Evolutionary conservation across 305 asterid species (phyloP).

Genomic region (Fraxinus floribunda): DNA sequence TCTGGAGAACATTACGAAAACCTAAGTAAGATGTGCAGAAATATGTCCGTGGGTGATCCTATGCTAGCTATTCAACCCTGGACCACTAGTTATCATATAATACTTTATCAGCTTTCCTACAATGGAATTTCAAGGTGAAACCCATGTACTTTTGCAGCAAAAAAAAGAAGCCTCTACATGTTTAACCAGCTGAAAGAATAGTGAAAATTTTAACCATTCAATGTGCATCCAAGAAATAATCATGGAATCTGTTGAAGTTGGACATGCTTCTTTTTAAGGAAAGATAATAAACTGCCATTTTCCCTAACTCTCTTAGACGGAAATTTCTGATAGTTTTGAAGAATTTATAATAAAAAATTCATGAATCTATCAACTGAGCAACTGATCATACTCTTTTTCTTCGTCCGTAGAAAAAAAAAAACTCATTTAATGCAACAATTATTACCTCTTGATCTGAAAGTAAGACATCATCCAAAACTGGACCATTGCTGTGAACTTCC

Average conservation of each 20-base stretch:
- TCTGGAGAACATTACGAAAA: not conserved
- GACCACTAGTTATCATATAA: not conserved
- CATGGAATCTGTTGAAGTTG: not conserved
- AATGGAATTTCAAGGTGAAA: not conserved
- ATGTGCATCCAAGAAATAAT: not conserved
- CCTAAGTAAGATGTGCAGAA: not conserved
- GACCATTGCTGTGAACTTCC: slow-evolving; percentile 93
- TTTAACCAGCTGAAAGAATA: not conserved
- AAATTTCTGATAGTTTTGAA: not conserved
- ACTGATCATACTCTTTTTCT: not conserved
- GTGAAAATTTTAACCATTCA: not conserved
- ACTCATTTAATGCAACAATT: not conserved
- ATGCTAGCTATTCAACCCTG: not conserved
- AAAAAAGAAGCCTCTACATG: not conserved
- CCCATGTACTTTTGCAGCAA: not conserved
- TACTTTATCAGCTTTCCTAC: not conserved
- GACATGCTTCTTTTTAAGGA: not conserved
- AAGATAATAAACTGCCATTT: not conserved
- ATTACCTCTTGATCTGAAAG: slow-evolving; percentile 81
- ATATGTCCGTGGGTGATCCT: not conserved
- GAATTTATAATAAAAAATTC: not conserved
- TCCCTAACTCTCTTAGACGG: not conserved
- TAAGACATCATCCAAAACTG: slow-evolving; percentile 81
- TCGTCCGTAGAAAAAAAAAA: not conserved
- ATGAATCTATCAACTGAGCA: not conserved